Conservation (phyloP, 306 rosid species). For the Psophocarpus tetragonolobus region DNA sequence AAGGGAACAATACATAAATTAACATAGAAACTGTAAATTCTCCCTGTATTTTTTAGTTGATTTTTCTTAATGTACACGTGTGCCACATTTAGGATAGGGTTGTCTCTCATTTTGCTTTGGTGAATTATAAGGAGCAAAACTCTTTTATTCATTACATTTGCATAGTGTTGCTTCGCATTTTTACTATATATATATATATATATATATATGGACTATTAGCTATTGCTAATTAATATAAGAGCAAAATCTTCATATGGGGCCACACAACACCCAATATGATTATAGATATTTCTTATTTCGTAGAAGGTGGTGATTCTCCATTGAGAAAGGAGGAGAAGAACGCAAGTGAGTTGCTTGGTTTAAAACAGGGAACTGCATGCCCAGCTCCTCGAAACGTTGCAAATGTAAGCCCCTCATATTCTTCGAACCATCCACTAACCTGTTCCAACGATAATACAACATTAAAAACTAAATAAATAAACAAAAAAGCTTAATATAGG, state of each 20-base stretch:
- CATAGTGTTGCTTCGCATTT: conserved; percentile 2
- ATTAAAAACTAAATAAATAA: not conserved
- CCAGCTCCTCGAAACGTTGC: conserved; percentile 94
- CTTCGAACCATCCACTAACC: conserved; percentile 96
- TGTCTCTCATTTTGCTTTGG: not conserved
- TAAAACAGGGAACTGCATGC: conserved; percentile 88
- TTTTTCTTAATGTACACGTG: not conserved
- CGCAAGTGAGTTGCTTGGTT: conserved; percentile 81
- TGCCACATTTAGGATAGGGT: too few species aligned
- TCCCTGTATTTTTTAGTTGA: too few species aligned
- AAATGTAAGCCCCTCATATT: conserved; percentile 78
- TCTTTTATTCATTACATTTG: conserved; percentile 31
- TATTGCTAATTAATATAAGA: conserved; percentile 22
- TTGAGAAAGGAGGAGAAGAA: conserved; percentile 74
- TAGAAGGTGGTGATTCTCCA: conserved; percentile 66
- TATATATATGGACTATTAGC: conserved; percentile 34
- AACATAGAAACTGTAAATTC: too few species aligned
- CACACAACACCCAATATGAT: conserved; percentile 25
- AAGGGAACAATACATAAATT: too few species aligned
- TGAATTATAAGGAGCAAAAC: conserved; percentile 8
- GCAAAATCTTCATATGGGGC: conserved; percentile 41
- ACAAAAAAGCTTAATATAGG: not conserved
- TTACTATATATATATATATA: too few species aligned
- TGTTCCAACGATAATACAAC: conserved; percentile 19
- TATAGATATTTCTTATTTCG: conserved; percentile 32